A percentile compares a stretch with the other conserved stretches of the same genome.
Conservation (phyloP, 2,329 filamentous ascomycete species). For the Fusarium continuum region DNA sequence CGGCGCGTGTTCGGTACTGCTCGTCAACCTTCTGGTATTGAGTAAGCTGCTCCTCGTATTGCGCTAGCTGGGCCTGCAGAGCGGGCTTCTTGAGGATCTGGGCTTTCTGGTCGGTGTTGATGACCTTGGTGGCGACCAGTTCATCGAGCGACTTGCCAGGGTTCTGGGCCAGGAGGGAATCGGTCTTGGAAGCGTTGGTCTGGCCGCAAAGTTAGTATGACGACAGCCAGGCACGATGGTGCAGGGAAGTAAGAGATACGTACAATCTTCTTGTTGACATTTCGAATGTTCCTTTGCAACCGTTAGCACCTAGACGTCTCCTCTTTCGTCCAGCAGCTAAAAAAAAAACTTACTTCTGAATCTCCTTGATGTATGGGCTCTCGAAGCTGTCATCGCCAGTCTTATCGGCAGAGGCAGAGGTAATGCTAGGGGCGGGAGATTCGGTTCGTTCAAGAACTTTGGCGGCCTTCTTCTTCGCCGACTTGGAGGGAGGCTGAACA, state of each 20-base stretch:
- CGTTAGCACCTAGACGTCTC: constrained; percentile 28
- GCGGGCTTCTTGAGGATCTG: constrained; percentile 80
- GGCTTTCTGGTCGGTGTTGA: constrained; percentile 83
- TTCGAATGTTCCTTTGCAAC: constrained; percentile 79
- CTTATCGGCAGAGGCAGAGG: constrained; percentile 60
- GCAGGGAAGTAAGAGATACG: constrained; percentile 49
- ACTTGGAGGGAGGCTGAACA: constrained; percentile 69
- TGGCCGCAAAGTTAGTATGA: constrained; percentile 47
- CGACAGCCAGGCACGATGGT: constrained; percentile 3
- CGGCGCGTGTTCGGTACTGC: constrained; percentile 71
- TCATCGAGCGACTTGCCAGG: constrained; percentile 76
- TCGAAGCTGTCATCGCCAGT: constrained; percentile 69
- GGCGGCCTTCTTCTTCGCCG: constrained; percentile 72
- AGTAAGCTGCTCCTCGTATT: constrained; percentile 76
- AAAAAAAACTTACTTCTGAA: constrained; percentile 77
- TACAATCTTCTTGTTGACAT: constrained; percentile 94
- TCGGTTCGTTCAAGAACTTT: constrained; percentile 62
- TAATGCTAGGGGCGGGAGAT: constrained; percentile 61
- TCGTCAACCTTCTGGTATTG: constrained; percentile 80
- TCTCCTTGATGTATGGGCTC: constrained; percentile 83
- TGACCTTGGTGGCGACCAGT: constrained; percentile 74
- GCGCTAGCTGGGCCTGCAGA: constrained; percentile 72
- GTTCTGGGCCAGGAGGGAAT: constrained; percentile 74
- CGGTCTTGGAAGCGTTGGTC: constrained; percentile 77
- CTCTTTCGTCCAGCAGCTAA: background rate